These are phyloP conservation scores for Melanopsichium pennsylvanicum DNA, from an alignment of 1,284 basidiomycete species.

Conservation along the genomic window DNA sequence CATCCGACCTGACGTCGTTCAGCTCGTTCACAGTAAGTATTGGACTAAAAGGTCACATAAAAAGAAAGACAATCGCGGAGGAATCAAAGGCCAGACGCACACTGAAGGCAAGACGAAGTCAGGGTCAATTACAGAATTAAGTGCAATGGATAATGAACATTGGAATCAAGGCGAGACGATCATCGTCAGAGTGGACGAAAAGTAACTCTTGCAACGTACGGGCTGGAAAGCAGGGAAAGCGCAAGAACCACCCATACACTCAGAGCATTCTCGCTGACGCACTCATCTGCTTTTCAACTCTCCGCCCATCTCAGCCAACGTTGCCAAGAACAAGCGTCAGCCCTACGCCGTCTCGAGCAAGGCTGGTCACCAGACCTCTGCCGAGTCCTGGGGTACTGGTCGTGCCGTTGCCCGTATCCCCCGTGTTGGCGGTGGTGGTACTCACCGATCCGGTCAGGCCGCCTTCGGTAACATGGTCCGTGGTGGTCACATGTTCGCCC, in stretches of 20 bases:
- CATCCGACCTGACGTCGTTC: constrained; percentile 97
- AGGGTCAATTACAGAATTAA: too few relatives aligned
- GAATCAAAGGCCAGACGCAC: too few relatives aligned
- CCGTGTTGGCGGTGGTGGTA: constrained; percentile 98
- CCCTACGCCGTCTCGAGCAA: constrained; percentile 96
- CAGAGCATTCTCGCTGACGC: constrained; percentile 9
- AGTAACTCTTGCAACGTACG: too few relatives aligned
- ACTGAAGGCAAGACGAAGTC: too few relatives aligned
- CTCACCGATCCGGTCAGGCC: constrained; percentile 95
- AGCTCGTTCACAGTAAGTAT: constrained; percentile 94
- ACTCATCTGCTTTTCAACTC: neutral
- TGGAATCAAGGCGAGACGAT: too few relatives aligned
- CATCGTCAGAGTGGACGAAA: too few relatives aligned
- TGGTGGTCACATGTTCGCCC: constrained; percentile 99
- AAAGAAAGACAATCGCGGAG: too few relatives aligned
- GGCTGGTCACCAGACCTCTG: constrained; percentile 98
- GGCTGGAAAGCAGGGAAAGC: too few relatives aligned
- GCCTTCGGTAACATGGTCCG: constrained; percentile 79
- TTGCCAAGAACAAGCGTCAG: constrained; percentile 98
- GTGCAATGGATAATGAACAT: too few relatives aligned
- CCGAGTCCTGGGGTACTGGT: constrained; percentile 99
- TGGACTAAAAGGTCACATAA: too few relatives aligned
- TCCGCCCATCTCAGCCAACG: constrained; percentile 76
- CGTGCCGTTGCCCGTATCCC: constrained; percentile 99
- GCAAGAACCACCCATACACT: too few relatives aligned